These are phyloP conservation scores for Trichoderma gracile DNA, from an alignment of 2,329 filamentous ascomycete species.

Conservation along the genomic window DNA sequence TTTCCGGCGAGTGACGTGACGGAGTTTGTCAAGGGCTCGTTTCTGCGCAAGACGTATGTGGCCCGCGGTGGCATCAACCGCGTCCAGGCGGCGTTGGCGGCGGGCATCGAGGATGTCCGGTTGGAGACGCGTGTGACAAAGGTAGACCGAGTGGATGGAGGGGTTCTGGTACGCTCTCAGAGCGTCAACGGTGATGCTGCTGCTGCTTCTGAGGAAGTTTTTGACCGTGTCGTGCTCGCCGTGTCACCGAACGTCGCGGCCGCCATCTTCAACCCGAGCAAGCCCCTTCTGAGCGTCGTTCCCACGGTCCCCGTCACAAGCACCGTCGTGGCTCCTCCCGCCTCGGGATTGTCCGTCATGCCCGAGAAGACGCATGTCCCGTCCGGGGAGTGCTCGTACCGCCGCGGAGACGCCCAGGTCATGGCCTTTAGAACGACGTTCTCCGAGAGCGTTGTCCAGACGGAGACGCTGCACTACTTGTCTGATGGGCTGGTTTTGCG, in stretches of 20 bases:
- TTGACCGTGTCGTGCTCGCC: conserved; percentile 56
- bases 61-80: conserved; percentile 51
- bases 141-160: conserved; percentile 32
- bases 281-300: conserved; percentile 42
- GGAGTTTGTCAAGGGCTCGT: conserved; percentile 47
- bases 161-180: not conserved
- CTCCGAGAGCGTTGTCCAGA: conserved; percentile 36
- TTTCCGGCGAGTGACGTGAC: conserved; percentile 57
- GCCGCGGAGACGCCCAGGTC: conserved; percentile 34
- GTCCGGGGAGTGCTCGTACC: conserved; percentile 22
- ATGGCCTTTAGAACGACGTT: conserved; percentile 42
- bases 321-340: conserved; percentile 40
- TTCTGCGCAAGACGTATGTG: conserved; percentile 52
- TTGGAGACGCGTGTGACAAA: conserved; percentile 43
- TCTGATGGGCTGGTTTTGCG: conserved; percentile 54
- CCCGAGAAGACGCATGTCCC: conserved; percentile 31
- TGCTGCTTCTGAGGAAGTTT: conserved; percentile 38
- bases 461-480: conserved; percentile 56
- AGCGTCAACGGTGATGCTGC: not conserved
- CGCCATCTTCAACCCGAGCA: conserved; percentile 48
- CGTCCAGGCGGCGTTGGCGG: conserved; percentile 49
- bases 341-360: conserved; percentile 30
- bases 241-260: conserved; percentile 56
- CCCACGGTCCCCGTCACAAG: conserved; percentile 52
- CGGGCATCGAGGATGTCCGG: conserved; percentile 43